phyloP scores from a whole-genome alignment of 768 basidiomycete species.

The Mycena pura region DNA sequence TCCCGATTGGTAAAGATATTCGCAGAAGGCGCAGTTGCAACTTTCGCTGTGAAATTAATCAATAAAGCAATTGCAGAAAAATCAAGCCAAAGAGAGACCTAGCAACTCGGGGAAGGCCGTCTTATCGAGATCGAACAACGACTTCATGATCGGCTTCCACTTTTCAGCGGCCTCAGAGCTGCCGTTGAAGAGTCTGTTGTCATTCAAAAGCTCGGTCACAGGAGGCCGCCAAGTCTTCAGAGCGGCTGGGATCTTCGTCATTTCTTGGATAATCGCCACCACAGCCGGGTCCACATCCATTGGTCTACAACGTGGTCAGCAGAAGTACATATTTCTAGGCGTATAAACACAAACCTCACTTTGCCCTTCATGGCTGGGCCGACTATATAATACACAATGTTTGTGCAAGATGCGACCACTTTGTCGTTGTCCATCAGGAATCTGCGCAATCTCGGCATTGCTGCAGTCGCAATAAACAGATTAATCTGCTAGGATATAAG shows the following conservation, averaged over 20 bases:
- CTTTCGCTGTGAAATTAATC: constrained; percentile 56
- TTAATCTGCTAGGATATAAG: constrained; percentile 59
- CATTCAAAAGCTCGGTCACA: constrained; percentile 82
- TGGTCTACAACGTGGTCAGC: constrained; percentile 54
- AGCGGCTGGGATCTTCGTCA: constrained; percentile 78
- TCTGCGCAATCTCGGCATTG: constrained; percentile 77
- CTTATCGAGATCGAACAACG: constrained; percentile 87
- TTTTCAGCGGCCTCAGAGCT: constrained; percentile 56
- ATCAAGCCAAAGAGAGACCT: constrained; percentile 52
- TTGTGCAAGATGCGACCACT: constrained; percentile 77
- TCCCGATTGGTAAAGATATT: constrained; percentile 97
- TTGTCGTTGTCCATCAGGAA: constrained; percentile 88
- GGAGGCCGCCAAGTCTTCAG: constrained; percentile 86
- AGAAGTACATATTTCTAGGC: not conserved
- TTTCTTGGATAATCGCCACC: constrained; percentile 74
- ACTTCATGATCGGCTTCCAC: constrained; percentile 83
- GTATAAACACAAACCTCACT: constrained; percentile 57
- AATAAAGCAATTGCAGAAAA: constrained; percentile 39
- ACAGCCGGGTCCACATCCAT: constrained; percentile 77
- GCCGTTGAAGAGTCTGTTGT: constrained; percentile 87
- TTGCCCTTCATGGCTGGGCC: constrained; percentile 82
- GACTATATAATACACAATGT: constrained; percentile 85
- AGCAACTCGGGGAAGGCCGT: constrained; percentile 85
- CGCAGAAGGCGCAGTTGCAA: constrained; percentile 85
- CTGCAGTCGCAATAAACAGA: constrained; percentile 68